These are phyloP conservation scores for Crithidia mellificae DNA, from an alignment of 208 protist species.

Conservation along the genomic window DNA sequence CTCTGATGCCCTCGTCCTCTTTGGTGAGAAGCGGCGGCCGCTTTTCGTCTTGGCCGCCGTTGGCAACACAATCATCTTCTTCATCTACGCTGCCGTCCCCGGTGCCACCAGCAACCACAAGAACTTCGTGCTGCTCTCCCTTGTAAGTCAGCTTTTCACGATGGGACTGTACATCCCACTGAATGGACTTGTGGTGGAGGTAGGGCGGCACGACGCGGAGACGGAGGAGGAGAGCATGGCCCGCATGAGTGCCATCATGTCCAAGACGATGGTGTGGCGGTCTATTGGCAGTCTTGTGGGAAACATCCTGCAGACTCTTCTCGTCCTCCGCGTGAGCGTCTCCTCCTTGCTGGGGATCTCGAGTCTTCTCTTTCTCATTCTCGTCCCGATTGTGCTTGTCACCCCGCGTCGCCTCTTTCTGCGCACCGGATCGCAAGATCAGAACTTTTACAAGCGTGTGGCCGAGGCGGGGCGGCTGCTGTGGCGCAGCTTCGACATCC, in stretches of 20 bases:
- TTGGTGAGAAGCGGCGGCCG: slow-evolving; percentile 45
- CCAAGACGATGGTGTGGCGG: slow-evolving; percentile 53
- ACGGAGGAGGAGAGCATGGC: slow-evolving; percentile 44
- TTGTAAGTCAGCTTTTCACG: slow-evolving; percentile 34
- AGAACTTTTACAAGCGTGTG: slow-evolving; percentile 29
- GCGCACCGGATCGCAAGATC: slow-evolving; percentile 5
- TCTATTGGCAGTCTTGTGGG: slow-evolving; percentile 38
- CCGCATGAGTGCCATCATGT: slow-evolving; percentile 46
- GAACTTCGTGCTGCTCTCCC: slow-evolving; percentile 32
- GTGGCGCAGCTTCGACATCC: slow-evolving; percentile 20
- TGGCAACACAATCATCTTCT: slow-evolving; percentile 37
- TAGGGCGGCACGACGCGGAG: slow-evolving; percentile 44
- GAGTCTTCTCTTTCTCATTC: slow-evolving; percentile 23
- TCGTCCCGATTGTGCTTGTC: slow-evolving; percentile 33
- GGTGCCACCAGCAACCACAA: slow-evolving; percentile 11
- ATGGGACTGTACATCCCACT: slow-evolving; percentile 56
- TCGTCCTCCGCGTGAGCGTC: slow-evolving; percentile 19
- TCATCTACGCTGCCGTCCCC: slow-evolving; percentile 20
- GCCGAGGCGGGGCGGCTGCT: slow-evolving; percentile 10
- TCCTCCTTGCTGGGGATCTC: slow-evolving; percentile 28
- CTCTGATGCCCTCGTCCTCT: slow-evolving; percentile 38
- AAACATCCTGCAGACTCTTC: slow-evolving; percentile 32
- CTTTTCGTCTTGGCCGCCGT: slow-evolving; percentile 35
- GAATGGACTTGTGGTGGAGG: slow-evolving; percentile 54
- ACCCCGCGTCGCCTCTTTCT: slow-evolving; percentile 34